Percentiles rank a stretch among this genome's conserved stretches.
These are phyloP conservation scores for Coemansia sp. DNA, from an alignment of 192 early-diverging fungal genomes.

Conservation along the genomic window DNA sequence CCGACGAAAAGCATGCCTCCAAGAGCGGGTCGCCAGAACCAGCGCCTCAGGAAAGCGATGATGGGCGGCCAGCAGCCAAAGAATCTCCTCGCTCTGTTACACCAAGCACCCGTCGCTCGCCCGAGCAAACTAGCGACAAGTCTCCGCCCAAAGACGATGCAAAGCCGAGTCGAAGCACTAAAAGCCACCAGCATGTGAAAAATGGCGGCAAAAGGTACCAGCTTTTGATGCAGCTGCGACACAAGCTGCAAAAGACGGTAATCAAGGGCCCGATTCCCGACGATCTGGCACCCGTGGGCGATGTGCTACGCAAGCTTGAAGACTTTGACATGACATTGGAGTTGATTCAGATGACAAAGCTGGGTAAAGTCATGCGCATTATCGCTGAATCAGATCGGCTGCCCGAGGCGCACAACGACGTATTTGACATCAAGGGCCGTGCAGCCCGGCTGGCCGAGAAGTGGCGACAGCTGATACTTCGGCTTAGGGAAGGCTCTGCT, in stretches of 20 bases:
- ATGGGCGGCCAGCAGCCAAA: constrained; percentile 25
- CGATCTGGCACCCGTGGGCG: constrained; percentile 37
- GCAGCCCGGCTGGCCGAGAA: constrained; percentile 44
- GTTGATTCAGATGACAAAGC: constrained; percentile 51
- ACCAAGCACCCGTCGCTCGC: constrained; percentile 22
- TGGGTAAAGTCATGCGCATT: constrained; percentile 54
- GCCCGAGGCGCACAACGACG: constrained; percentile 33
- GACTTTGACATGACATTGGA: constrained; percentile 50
- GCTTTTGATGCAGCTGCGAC: constrained; percentile 47
- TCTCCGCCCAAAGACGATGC: constrained; percentile 22
- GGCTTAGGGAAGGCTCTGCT: constrained; percentile 30
- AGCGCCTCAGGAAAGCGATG: constrained; percentile 27
- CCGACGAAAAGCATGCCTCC: constrained; percentile 4
- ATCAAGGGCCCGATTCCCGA: constrained; percentile 43
- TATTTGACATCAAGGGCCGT: constrained; percentile 48
- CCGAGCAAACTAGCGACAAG: constrained; percentile 10
- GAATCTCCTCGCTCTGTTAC: constrained; percentile 43
- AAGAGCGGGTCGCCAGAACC: constrained; percentile 20
- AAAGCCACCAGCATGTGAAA: constrained; percentile 30
- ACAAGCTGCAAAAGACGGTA: constrained; percentile 52
- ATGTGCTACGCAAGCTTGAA: constrained; percentile 48
- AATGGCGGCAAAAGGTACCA: constrained; percentile 36
- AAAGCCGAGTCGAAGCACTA: constrained; percentile 23
- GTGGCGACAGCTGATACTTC: constrained; percentile 44
- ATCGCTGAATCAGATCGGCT: constrained; percentile 39